Evolutionary conservation across 73 alveolate genomes (phyloP).

Genomic region (Paramecium primaurelia): DNA sequence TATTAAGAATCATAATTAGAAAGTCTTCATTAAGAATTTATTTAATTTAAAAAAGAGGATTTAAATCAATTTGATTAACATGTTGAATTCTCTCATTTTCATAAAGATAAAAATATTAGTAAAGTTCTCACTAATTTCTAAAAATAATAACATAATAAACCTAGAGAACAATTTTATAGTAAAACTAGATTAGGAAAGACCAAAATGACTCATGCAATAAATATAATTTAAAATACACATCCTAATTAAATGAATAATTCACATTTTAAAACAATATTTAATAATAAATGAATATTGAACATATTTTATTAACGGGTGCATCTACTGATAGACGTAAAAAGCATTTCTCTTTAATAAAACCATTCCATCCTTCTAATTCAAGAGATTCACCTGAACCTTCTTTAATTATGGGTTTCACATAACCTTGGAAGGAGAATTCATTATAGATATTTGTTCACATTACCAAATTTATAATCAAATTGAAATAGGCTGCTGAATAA

Average conservation of each 20-base stretch:
- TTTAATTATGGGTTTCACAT: too few relatives aligned
- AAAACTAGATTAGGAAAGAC: neutral
- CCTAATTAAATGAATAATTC: neutral
- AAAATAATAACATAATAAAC: neutral
- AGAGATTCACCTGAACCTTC: too few relatives aligned
- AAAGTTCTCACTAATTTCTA: neutral
- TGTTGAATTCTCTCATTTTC: neutral
- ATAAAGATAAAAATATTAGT: neutral
- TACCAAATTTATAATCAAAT: too few relatives aligned
- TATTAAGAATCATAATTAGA: neutral
- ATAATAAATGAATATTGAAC: neutral
- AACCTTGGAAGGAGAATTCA: too few relatives aligned
- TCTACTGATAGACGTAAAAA: neutral
- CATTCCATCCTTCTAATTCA: too few relatives aligned
- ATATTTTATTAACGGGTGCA: neutral
- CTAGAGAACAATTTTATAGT: neutral
- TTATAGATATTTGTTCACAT: too few relatives aligned
- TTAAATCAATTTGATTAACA: neutral
- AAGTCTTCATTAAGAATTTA: neutral
- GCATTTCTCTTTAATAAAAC: too few relatives aligned
- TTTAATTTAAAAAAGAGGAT: neutral
- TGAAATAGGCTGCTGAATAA: too few relatives aligned
- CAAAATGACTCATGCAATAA: neutral
- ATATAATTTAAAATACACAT: neutral
- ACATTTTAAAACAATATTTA: neutral